These are phyloP conservation scores for Pneumocystis carinii DNA, from an alignment of 1,139 yeast genomes.

Conservation along the genomic window DNA sequence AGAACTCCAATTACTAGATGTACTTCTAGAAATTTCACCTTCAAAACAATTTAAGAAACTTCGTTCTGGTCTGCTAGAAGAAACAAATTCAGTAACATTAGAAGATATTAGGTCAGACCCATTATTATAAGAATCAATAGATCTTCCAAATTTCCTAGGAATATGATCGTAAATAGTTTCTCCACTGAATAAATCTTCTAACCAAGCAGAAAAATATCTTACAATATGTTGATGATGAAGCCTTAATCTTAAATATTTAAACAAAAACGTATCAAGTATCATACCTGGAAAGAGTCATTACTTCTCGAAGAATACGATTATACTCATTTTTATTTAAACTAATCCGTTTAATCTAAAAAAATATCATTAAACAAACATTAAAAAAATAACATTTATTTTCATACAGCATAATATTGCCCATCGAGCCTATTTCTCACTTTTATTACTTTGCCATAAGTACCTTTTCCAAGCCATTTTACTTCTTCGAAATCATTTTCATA, in stretches of 20 bases:
- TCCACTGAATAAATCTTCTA: slow-evolving; percentile 43
- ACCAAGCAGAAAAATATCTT: slow-evolving; percentile 93
- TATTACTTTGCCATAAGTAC: slow-evolving; percentile 95
- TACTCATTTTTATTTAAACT: slow-evolving; percentile 4
- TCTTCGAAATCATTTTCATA: slow-evolving; percentile 83
- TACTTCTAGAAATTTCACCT: not conserved
- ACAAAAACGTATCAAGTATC: not conserved
- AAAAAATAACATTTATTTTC: slow-evolving; percentile 39
- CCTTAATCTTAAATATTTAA: slow-evolving; percentile 24
- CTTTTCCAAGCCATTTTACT: slow-evolving; percentile 78
- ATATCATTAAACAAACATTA: not conserved
- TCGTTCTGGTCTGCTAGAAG: not conserved
- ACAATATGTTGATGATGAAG: slow-evolving; percentile 92
- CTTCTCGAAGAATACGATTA: slow-evolving; percentile 60
- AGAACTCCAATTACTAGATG: not conserved
- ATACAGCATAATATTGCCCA: slow-evolving; percentile 88
- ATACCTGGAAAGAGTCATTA: slow-evolving; percentile 54
- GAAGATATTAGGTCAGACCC: not conserved
- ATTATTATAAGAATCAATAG: not conserved
- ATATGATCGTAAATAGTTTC: not conserved
- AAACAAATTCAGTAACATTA: not conserved
- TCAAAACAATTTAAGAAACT: not conserved
- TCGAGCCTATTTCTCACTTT: slow-evolving; percentile 86
- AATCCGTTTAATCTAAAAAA: slow-evolving; percentile 3
- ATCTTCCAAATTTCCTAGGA: not conserved